These are phyloP conservation scores for Dioscorea dumetorum DNA, from an alignment of 106 monocot species.

Conservation along the genomic window DNA sequence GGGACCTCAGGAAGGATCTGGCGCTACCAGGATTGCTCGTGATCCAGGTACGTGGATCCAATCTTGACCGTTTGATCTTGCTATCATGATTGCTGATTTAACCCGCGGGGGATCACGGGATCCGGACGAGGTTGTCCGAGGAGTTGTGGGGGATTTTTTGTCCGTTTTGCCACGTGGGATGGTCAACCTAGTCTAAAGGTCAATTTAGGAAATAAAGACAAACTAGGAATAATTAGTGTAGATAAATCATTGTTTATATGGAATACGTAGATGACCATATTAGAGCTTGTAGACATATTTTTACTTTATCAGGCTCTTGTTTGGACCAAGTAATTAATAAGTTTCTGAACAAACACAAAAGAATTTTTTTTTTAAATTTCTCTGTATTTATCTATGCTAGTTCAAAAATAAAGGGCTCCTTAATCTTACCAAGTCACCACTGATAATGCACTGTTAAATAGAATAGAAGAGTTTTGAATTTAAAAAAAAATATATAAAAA, in stretches of 20 bases:
- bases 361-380: no score
- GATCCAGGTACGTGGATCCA: not conserved
- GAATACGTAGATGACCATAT: not conserved
- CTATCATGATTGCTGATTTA: no score
- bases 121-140: no score
- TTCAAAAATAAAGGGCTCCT: not conserved
- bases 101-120: no score
- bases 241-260: no score
- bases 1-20: slow-evolving; percentile 3
- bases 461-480: no score
- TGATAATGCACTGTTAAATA: no score
- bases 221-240: not conserved
- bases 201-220: not conserved
- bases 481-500: no score
- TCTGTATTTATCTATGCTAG: no score
- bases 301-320: not conserved
- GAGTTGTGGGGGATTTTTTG: no score
- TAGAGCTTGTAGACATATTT: not conserved
- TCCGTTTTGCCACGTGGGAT: not conserved
- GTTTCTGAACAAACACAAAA: no score
- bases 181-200: not conserved
- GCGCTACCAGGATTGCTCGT: not conserved
- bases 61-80: not conserved
- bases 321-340: not conserved
- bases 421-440: not conserved